Evolutionary conservation across 106 monocot genomes (phyloP).

Genomic region (Dioscorea dumetorum): DNA sequence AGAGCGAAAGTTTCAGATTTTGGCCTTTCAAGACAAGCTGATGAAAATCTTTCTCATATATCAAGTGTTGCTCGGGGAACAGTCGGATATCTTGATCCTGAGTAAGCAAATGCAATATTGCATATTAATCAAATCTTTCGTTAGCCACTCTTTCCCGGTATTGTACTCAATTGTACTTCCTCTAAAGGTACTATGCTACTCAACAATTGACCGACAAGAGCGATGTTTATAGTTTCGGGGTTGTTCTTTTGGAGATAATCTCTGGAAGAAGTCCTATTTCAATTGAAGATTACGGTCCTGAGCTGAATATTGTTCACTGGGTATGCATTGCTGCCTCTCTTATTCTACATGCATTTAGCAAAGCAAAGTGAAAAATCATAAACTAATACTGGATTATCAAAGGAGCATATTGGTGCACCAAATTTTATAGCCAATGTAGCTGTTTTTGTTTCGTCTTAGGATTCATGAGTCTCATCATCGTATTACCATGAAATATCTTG

Average conservation of each 20-base stretch:
- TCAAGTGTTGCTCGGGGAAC: conserved; percentile 52
- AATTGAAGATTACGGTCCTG: conserved; percentile 30
- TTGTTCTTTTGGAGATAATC: conserved; percentile 42
- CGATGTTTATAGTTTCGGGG: conserved; percentile 53
- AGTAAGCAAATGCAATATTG: conserved; percentile 22
- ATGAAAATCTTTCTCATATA: conserved; percentile 30
- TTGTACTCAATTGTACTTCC: not conserved
- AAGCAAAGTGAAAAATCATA: no score
- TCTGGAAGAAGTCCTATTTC: conserved; percentile 40
- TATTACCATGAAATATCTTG: no score
- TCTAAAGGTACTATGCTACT: conserved; percentile 33
- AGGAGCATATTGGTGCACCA: no score
- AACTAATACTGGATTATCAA: no score
- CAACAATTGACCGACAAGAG: conserved; percentile 49
- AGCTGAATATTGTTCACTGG: conserved; percentile 40
- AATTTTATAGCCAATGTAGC: no score
- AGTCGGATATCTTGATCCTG: conserved; percentile 54
- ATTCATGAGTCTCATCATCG: no score
- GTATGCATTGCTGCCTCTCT: conserved; percentile 6
- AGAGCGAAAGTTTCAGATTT: conserved; percentile 60
- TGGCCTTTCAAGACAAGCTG: conserved; percentile 41
- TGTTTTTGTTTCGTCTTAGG: no score
- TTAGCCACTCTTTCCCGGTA: no score
- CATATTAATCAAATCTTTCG: no score
- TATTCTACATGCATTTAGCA: no score